A percentile compares a stretch with the other conserved stretches of the same genome.
Evolutionary conservation across 768 basidiomycete genomes (phyloP).

Genomic region (Calocybe gangraenosa): DNA sequence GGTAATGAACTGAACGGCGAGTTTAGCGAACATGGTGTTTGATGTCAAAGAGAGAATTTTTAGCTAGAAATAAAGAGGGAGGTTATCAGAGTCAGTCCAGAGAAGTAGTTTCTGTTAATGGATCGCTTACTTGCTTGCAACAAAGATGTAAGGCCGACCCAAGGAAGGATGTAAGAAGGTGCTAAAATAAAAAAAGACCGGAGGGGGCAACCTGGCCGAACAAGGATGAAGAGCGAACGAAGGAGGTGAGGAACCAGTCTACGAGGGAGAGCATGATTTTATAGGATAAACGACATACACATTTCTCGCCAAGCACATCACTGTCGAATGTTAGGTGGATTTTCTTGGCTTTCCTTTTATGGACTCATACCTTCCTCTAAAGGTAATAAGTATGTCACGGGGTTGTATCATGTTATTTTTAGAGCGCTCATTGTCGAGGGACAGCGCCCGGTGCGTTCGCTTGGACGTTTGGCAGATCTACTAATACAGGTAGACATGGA

Average conservation of each 20-base stretch:
- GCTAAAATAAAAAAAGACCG: conserved; percentile 28
- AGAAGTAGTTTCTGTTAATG: conserved; percentile 1
- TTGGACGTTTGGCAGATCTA: conserved; percentile 11
- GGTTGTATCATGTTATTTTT: conserved; percentile 6
- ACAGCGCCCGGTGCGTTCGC: conserved; percentile 1
- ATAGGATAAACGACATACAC: conserved; percentile 11
- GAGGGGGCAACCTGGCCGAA: conserved; percentile 38
- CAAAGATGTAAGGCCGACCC: conserved; percentile 27
- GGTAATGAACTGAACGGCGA: conserved; percentile 27
- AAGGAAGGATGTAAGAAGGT: conserved; percentile 15
- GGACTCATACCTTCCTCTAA: conserved; percentile 9
- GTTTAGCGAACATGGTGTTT: conserved; percentile 35
- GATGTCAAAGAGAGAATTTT: conserved; percentile 16
- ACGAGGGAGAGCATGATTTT: conserved; percentile 11
- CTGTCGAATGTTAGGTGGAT: background rate
- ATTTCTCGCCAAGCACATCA: conserved; percentile 1
- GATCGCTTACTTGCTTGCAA: conserved; percentile 21
- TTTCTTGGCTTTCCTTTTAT: conserved; percentile 7
- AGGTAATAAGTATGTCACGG: background rate
- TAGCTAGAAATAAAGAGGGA: background rate
- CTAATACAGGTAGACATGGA: background rate
- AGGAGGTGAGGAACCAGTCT: conserved; percentile 13
- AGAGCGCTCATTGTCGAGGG: conserved; percentile 2
- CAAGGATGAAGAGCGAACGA: conserved; percentile 21
- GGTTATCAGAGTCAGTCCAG: conserved; percentile 1